These are phyloP conservation scores for Talaromyces verruculosus DNA, from an alignment of 2,329 filamentous ascomycete species.

Conservation along the genomic window DNA sequence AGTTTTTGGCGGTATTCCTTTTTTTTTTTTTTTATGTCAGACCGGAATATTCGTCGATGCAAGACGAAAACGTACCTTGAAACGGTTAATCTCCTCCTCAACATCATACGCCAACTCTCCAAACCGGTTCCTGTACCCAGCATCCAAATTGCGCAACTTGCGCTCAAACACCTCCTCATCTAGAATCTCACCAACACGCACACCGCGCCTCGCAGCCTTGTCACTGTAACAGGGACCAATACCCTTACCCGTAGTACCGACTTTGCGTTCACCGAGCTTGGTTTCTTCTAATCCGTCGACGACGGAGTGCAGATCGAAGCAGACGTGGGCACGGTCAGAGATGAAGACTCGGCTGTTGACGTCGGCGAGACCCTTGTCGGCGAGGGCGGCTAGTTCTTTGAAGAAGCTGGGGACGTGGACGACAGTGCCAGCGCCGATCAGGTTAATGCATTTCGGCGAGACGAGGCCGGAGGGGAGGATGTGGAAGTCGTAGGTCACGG, in stretches of 20 bases:
- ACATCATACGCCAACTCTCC: slow-evolving; percentile 60
- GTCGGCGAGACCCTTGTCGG: slow-evolving; percentile 45
- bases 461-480: slow-evolving; percentile 49
- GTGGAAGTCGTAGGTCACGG: slow-evolving; percentile 51
- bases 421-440: slow-evolving; percentile 50
- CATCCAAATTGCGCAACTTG: slow-evolving; percentile 54
- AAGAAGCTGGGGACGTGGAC: slow-evolving; percentile 51
- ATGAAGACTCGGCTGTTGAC: slow-evolving; percentile 47
- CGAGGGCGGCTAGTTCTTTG: slow-evolving; percentile 46
- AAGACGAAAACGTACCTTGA: slow-evolving; percentile 46
- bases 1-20: slow-evolving; percentile 40
- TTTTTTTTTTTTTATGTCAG: slow-evolving; percentile 29
- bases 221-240: slow-evolving; percentile 62
- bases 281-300: slow-evolving; percentile 50
- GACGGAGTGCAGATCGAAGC: slow-evolving; percentile 47
- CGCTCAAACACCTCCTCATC: slow-evolving; percentile 57
- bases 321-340: slow-evolving; percentile 49
- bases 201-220: slow-evolving; percentile 60
- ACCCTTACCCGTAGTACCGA: slow-evolving; percentile 52
- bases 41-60: background rate
- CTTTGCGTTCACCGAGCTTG: slow-evolving; percentile 45
- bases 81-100: slow-evolving; percentile 59
- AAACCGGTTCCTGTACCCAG: slow-evolving; percentile 57
- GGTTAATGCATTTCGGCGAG: slow-evolving; percentile 47
- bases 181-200: slow-evolving; percentile 60